phyloP scores from a whole-genome alignment of 2,329 filamentous ascomycete genomes.

The Claviceps capensis region DNA sequence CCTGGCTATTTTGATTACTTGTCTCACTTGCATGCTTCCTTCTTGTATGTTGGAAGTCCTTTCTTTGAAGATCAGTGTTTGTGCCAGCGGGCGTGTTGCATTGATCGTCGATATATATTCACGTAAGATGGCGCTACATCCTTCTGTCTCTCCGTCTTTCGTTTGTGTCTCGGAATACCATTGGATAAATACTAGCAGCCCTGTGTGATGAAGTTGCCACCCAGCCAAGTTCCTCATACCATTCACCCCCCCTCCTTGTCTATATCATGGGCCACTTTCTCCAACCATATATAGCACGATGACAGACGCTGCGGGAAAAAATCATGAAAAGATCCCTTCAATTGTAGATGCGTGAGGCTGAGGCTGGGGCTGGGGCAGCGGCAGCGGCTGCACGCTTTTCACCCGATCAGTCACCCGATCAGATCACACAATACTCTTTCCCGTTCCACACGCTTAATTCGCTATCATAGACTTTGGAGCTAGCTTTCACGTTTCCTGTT shows the following conservation, averaged over 20 bases:
- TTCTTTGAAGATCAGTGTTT: background rate
- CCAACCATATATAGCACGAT: background rate
- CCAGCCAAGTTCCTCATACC: background rate
- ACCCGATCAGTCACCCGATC: too few relatives aligned
- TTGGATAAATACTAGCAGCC: background rate
- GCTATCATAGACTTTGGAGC: too few relatives aligned
- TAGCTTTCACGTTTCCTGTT: too few relatives aligned
- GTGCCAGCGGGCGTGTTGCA: background rate
- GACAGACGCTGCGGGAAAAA: background rate
- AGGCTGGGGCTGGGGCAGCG: too few relatives aligned
- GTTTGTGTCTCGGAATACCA: background rate
- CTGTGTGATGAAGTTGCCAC: background rate
- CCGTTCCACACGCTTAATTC: too few relatives aligned
- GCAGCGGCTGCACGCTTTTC: too few relatives aligned
- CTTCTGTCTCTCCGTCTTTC: background rate
- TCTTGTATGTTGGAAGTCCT: background rate
- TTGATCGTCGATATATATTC: conserved; percentile 1
- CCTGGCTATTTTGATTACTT: background rate
- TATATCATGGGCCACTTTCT: background rate
- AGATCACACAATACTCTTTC: too few relatives aligned
- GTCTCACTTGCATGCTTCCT: background rate
- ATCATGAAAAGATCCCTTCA: too few relatives aligned
- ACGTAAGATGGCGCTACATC: background rate
- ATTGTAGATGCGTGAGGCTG: too few relatives aligned
- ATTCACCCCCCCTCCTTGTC: background rate